Conservation (phyloP, 2,329 filamentous ascomycete genomes). For the Lachnellula subtilissima region DNA sequence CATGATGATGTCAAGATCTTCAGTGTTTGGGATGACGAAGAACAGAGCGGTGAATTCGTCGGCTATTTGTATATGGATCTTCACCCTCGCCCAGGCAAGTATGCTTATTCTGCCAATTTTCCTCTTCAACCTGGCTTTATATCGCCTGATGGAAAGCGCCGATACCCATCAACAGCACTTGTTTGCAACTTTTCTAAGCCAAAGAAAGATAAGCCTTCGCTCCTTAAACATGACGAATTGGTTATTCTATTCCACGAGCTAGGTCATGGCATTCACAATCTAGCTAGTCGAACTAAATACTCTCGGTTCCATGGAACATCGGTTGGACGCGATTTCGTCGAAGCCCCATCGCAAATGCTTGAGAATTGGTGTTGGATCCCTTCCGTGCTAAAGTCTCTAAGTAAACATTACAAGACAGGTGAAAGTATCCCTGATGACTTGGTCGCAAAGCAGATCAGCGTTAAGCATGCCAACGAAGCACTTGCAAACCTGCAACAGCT, state of each 20-base stretch:
- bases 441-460: slow-evolving; percentile 67
- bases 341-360: slow-evolving; percentile 68
- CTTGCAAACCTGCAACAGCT: slow-evolving; percentile 74
- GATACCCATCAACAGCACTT: slow-evolving; percentile 72
- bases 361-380: slow-evolving; percentile 74
- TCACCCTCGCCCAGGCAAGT: slow-evolving; percentile 75
- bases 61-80: slow-evolving; percentile 82
- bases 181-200: slow-evolving; percentile 86
- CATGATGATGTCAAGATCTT: slow-evolving; percentile 80
- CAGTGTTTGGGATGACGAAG: slow-evolving; percentile 74
- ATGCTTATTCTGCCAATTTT: slow-evolving; percentile 82
- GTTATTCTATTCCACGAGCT: slow-evolving; percentile 78
- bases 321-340: slow-evolving; percentile 64
- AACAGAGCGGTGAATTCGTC: slow-evolving; percentile 66
- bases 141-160: slow-evolving; percentile 60
- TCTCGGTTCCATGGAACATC: slow-evolving; percentile 64
- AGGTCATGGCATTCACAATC: slow-evolving; percentile 66
- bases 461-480: slow-evolving; percentile 76
- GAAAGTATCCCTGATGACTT: slow-evolving; percentile 70
- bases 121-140: slow-evolving; percentile 70
- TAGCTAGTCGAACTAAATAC: slow-evolving; percentile 58
- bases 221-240: slow-evolving; percentile 79
- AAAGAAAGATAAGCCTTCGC: slow-evolving; percentile 67
- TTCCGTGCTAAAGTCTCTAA: slow-evolving; percentile 60
- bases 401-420: slow-evolving; percentile 66